Evolutionary conservation across 192 early-diverging fungal genomes (phyloP).

Genomic region (Radiomyces spectabilis): DNA sequence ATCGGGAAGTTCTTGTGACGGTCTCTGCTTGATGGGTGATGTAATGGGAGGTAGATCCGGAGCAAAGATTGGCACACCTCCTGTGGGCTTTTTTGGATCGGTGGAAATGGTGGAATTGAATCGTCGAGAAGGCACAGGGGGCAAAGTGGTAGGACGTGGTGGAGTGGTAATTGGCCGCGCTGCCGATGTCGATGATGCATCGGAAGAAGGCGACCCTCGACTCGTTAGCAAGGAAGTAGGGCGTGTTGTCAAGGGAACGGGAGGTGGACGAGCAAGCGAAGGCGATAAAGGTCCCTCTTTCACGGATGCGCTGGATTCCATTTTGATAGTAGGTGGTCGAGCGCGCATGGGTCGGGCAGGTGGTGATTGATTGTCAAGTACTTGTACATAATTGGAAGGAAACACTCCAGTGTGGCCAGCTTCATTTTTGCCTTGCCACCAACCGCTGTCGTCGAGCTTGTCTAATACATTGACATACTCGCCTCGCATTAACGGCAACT

Average conservation of each 20-base stretch:
- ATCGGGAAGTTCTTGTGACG: not conserved
- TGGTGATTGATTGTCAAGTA: too few relatives aligned
- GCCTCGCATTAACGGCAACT: conserved; percentile 34
- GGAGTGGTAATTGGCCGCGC: not conserved
- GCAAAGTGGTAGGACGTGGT: conserved; percentile 5
- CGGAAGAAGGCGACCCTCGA: not conserved
- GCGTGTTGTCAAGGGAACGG: conserved; percentile 20
- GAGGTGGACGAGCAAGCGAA: conserved; percentile 11
- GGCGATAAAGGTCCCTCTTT: not conserved
- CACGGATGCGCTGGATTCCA: not conserved
- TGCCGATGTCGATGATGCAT: not conserved
- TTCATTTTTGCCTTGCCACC: conserved; percentile 48
- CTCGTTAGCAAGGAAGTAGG: conserved; percentile 13
- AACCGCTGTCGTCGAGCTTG: conserved; percentile 40
- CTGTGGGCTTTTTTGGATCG: not conserved
- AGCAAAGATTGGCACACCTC: conserved; percentile 8
- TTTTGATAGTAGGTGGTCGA: conserved; percentile 19
- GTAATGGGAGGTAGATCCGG: conserved; percentile 28
- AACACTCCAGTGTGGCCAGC: conserved; percentile 38
- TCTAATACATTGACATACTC: conserved; percentile 37
- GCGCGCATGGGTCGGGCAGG: conserved; percentile 16
- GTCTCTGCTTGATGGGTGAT: conserved; percentile 8
- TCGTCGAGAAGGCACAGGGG: conserved; percentile 10
- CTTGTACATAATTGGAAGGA: conserved; percentile 45
- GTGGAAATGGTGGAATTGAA: not conserved